Evolutionary conservation across 1,284 basidiomycete species (phyloP), one percentile per base, ranked within the genome.

Genomic region (Rhodotorula sp.): DNA sequence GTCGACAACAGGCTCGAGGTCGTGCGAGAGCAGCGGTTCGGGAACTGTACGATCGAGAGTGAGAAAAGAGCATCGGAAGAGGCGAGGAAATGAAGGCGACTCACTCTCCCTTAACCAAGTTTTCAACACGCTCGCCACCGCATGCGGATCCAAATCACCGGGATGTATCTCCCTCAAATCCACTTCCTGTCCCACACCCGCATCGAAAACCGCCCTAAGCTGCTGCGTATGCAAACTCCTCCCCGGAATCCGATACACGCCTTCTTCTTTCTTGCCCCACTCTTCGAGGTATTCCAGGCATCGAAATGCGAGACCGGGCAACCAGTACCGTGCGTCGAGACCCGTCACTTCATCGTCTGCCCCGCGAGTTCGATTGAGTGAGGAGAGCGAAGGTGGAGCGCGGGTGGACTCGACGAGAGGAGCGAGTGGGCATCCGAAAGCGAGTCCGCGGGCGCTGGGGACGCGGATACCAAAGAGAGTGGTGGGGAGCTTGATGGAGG

Each of bases 221-320:
- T 64, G 44, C 9, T 50, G 30, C 2, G 70, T 59, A 53, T 63
- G 57, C n/a, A 61, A 44, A 7, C 46, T 47, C 26, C 67, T 44
- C 30, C 71, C 70, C 4, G 73, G 68, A 9, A 72, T 55, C 34
- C 92, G 90, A 76, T 68, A 78, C 28, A 77, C 80, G 5, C 91
- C 91, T 79, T 92, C 90, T 79, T 93, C 91, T 77, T 89, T 86
- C 22, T 90, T 79, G 57, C 90, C 91, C 88, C 89, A 91, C 34
- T 84, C 82, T 76, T 89, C 80, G 68, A 93, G 79, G 81, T 93
- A 91, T 77, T 92, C 88, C 9, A 89, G 85, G 79, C 89, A 92
- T 63, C 91, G 82, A 58, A 88, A 86, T 30, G 90, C 87, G 53
- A 92, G 81, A 1, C 88, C 89, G 56, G 90, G 89, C 58, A 92